Evolutionary conservation across 257 asterid species (phyloP), one percentile per base, ranked within the genome.

Genomic region (Penstemon barbatus): DNA sequence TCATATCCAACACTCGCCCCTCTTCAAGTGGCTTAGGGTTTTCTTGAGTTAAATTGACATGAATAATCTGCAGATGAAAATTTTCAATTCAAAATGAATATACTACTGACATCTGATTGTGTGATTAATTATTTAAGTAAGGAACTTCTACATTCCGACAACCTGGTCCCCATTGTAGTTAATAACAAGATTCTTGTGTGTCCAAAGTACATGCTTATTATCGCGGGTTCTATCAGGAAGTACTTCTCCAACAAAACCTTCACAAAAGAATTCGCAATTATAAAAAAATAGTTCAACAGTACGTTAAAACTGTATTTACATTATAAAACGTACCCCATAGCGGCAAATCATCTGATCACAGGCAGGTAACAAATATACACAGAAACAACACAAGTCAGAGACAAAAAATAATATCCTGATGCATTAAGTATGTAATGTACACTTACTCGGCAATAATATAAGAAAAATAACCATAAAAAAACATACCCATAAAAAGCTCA

Each of bases 41-140:
- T 63, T 87, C 98, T 84, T 90, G 97, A 71, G 96, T 74, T 69
- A 93, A 96, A 77, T 93, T 93, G 36, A 93, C 98, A 79, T 90
- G 97, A 86, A 93, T 93, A 69, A 93, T 88, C 98, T 93, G 87
- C 77, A 73, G 72, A 53, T 48, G 68, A 13, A 70, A 19, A 61
- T 46, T 58, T 50, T 62, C 50, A 72, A 55, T 58, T 71, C 82
- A 62, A 74, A 72, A 76, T 12, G 50, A 66, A 41, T 8, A 49
- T 65, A 37, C 72, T 38, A 50, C 67, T 58, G 37, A 52, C 56
- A 77, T 65, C 69, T 70, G 62, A 57, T 12, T 45, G 63, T 41
- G 68, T 12, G 50, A 74, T 63, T 25, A 12, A 63, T 57, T 42
- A 19, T 8, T 25, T 42, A 63, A 11, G 2, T 19, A 19, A 39